Percentiles rank a stretch among this genome's conserved stretches.
phyloP scores from a whole-genome alignment of 495 filamentous ascomycete species.

The Stereocaulon alpinum region DNA sequence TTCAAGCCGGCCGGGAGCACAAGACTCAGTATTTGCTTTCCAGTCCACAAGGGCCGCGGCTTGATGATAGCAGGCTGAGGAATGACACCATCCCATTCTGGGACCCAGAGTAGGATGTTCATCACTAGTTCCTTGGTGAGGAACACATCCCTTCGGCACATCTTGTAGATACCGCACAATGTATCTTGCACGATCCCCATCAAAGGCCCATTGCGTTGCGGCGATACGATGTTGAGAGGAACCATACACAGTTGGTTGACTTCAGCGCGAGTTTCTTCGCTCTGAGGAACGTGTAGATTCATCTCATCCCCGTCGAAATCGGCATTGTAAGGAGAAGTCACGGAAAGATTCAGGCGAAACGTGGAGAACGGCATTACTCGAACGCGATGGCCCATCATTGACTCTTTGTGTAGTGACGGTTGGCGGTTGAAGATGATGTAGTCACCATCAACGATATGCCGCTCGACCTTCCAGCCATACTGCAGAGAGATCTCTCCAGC shows the following conservation, averaged over 20 bases:
- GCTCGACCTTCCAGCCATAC: slow-evolving; percentile 97
- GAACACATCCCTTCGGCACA: slow-evolving; percentile 87
- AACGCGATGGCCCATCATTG: slow-evolving; percentile 99
- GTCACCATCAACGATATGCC: slow-evolving; percentile 89
- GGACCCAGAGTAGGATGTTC: slow-evolving; percentile 94
- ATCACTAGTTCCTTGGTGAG: slow-evolving; percentile 82
- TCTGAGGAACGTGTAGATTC: slow-evolving; percentile 98
- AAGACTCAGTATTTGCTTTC: slow-evolving; percentile 94
- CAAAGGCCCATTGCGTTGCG: slow-evolving; percentile 89
- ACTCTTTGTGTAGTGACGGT: slow-evolving; percentile 97
- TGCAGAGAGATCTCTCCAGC: slow-evolving; percentile 72
- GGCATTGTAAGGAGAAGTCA: slow-evolving; percentile 97
- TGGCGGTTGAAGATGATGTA: slow-evolving; percentile 99
- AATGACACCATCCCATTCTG: slow-evolving; percentile 92
- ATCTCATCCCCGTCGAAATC: slow-evolving; percentile 99
- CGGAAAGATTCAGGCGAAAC: slow-evolving; percentile 91
- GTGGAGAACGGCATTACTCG: slow-evolving; percentile 98
- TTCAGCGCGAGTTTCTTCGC: slow-evolving; percentile 90
- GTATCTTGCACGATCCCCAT: slow-evolving; percentile 99
- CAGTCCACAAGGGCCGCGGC: slow-evolving; percentile 91
- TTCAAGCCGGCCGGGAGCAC: slow-evolving; percentile 82
- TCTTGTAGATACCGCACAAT: slow-evolving; percentile 90
- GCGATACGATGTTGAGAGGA: slow-evolving; percentile 93
- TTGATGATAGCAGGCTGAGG: slow-evolving; percentile 85
- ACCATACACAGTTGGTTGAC: slow-evolving; percentile 91